phyloP scores from a whole-genome alignment of 306 rosid genomes.

The Cucumis sativus region Cucumber_9930_V3 NC_026658.2:3071001-3071500 shows the following conservation, averaged over 20 bases:
- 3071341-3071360: background rate
- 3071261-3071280: constrained; percentile 29
- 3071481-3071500: constrained; percentile 57
- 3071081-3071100: no score
- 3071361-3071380: background rate
- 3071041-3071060: no score
- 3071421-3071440: background rate
- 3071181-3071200: background rate
- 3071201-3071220: constrained; percentile 53
- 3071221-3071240: constrained; percentile 37
- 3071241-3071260: constrained; percentile 65
- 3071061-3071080: no score
- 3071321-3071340: background rate
- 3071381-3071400: background rate
- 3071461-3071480: constrained; percentile 48
- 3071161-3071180: background rate
- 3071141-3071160: constrained; percentile 30
- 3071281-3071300: constrained; percentile 14
- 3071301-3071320: background rate
- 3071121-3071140: background rate
- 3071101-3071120: no score
- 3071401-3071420: constrained; percentile 30
- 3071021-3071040: no score
- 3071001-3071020: no score
- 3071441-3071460: background rate